Evolutionary conservation across 2,329 filamentous ascomycete species (phyloP), one percentile per base, ranked within the genome.

Genomic region (Colletotrichum sp.): DNA sequence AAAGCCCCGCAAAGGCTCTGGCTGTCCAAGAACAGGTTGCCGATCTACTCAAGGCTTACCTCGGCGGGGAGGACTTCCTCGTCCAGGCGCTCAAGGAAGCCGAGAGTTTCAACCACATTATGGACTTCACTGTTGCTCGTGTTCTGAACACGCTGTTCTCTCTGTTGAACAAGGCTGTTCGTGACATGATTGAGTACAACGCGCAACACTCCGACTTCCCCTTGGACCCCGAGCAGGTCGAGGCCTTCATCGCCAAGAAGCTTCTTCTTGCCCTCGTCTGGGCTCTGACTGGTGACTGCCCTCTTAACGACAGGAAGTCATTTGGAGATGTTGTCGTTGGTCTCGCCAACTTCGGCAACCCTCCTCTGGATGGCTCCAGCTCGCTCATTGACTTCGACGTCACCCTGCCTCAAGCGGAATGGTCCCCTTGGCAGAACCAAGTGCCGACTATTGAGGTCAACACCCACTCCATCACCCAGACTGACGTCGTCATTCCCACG

Each of bases 381-480:
- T 98, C 96, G 39, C 92, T 99, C 71, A 99, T 99, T 81, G 98
- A 99, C 85, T 99, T 95, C 80, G 96, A 99, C 82, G 96, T 98
- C 55, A 92, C 92, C 15, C 89, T 99, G 55, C 97, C 98, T 3
- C 93, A 94, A 82, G 94, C 93, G 9, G 95, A 98, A 78, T 99
- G 97, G 97, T 90, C 92, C 3, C 91, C 94, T 59, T 99, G 97
- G 97, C 96, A 98, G 84, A 95, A 94, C 78, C 95, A 98, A 84
- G 97, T 99, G 16, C 97, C 97, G 18, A 94, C 92, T 13, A 94
- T 99, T 73, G 98, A 99, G 84, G 95, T 99, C 85, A 99, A 99
- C 84, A 99, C 98, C 0, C 98, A 99, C 84, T 98, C 96, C 7
- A 94, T 99, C 81, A 98, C 95, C 1, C 96, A 99, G 84, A 99